Percentiles rank a stretch among this genome's conserved stretches.
phyloP scores from a whole-genome alignment of 805 yeast species.

The Yamadazyma sp. region DNA sequence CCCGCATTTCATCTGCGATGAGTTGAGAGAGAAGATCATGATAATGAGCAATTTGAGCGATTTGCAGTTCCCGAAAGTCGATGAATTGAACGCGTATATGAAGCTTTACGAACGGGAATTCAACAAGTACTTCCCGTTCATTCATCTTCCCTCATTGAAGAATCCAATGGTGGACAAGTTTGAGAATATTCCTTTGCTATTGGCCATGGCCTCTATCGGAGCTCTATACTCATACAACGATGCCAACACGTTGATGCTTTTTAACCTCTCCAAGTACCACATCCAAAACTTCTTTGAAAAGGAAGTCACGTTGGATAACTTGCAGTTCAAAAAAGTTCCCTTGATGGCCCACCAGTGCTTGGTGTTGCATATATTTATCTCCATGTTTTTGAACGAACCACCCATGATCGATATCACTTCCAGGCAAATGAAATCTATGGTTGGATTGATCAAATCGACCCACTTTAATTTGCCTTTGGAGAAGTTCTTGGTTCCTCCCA shows the following conservation, averaged over 20 bases:
- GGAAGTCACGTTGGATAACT: constrained; percentile 44
- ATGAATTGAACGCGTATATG: constrained; percentile 75
- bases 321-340: constrained; percentile 54
- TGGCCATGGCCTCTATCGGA: constrained; percentile 86
- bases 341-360: constrained; percentile 57
- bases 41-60: constrained; percentile 51
- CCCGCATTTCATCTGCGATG: constrained; percentile 32
- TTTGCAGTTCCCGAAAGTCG: constrained; percentile 68
- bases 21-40: constrained; percentile 55
- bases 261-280: constrained; percentile 64
- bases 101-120: constrained; percentile 75
- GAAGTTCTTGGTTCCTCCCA: constrained; percentile 43
- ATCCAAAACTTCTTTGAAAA: constrained; percentile 65
- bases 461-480: constrained; percentile 53
- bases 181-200: constrained; percentile 61
- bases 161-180: constrained; percentile 38
- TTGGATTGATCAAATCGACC: constrained; percentile 53
- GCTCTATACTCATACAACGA: constrained; percentile 84
- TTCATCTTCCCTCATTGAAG: constrained; percentile 65
- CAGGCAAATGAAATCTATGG: constrained; percentile 54
- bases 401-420: constrained; percentile 50
- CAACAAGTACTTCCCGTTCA: constrained; percentile 79
- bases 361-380: constrained; percentile 54
- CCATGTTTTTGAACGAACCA: constrained; percentile 55
- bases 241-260: constrained; percentile 67